phyloP scores from a whole-genome alignment of 2,329 filamentous ascomycete species.

The Clarireedia hainanense region DNA sequence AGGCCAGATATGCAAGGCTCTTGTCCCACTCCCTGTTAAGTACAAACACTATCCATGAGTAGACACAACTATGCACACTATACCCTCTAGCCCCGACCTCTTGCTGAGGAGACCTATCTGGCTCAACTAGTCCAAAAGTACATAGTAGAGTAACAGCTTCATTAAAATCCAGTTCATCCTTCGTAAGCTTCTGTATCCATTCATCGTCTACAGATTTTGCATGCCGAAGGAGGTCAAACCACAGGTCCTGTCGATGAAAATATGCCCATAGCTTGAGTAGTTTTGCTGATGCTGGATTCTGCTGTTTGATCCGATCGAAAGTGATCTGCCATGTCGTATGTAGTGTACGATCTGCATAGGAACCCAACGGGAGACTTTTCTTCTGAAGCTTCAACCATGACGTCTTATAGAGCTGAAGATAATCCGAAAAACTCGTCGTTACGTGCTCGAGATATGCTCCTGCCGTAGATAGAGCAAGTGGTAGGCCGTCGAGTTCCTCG shows the following conservation, averaged over 20 bases:
- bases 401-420: constrained; percentile 14
- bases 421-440: constrained; percentile 11
- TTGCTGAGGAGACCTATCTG: constrained; percentile 9
- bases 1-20: constrained; percentile 4
- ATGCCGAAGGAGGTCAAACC: constrained; percentile 35
- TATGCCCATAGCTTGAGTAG: constrained; percentile 36
- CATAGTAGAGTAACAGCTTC: constrained; percentile 10
- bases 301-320: constrained; percentile 30
- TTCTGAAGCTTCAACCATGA: constrained; percentile 12
- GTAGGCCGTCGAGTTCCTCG: constrained; percentile 7
- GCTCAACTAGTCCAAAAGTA: constrained; percentile 11
- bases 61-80: constrained; percentile 14
- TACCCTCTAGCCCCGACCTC: constrained; percentile 8
- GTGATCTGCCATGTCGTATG: constrained; percentile 31
- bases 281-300: constrained; percentile 21
- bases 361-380: constrained; percentile 10
- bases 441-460: constrained; percentile 10
- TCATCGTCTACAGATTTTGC: constrained; percentile 9
- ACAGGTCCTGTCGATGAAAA: constrained; percentile 38
- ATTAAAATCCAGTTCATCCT: constrained; percentile 13
- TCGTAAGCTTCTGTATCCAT: constrained; percentile 10
- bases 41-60: constrained; percentile 10
- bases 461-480: constrained; percentile 7
- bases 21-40: constrained; percentile 13
- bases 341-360: constrained; percentile 14